A percentile compares a stretch with the other conserved stretches of the same genome.
These are phyloP conservation scores for Hypholoma fasciculare DNA, from an alignment of 768 basidiomycete species.

Conservation along the genomic window DNA sequence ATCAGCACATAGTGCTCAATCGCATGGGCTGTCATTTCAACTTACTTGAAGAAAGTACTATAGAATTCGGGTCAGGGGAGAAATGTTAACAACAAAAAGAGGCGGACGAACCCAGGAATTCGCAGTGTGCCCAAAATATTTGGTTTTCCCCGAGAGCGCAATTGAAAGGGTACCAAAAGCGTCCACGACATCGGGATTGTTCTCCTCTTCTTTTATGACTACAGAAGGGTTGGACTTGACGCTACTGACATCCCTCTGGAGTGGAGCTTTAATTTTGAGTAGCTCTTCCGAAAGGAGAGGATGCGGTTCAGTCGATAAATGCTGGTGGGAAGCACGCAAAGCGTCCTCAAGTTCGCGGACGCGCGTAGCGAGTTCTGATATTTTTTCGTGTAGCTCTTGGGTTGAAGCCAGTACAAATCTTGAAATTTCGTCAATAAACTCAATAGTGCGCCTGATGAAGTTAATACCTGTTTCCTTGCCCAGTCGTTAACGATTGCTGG, in stretches of 20 bases:
- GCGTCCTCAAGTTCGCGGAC: slow-evolving; percentile 78
- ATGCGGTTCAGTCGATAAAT: slow-evolving; percentile 59
- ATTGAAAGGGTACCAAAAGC: slow-evolving; percentile 82
- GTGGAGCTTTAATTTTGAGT: slow-evolving; percentile 71
- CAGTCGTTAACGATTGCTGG: slow-evolving; percentile 76
- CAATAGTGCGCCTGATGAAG: background rate
- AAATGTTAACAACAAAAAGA: background rate
- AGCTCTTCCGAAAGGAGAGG: slow-evolving; percentile 73
- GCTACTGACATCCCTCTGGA: slow-evolving; percentile 62
- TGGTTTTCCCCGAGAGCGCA: slow-evolving; percentile 68
- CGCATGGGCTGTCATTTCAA: background rate
- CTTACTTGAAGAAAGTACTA: slow-evolving; percentile 77
- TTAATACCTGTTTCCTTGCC: slow-evolving; percentile 74
- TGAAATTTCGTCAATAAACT: background rate
- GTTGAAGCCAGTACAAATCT: slow-evolving; percentile 82
- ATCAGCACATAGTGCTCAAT: slow-evolving; percentile 5
- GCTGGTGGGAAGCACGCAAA: slow-evolving; percentile 58
- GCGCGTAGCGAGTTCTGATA: slow-evolving; percentile 68
- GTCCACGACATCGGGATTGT: slow-evolving; percentile 68
- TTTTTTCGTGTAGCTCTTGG: slow-evolving; percentile 82
- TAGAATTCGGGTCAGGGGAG: slow-evolving; percentile 14
- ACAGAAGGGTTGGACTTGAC: slow-evolving; percentile 32
- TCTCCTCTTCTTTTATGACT: slow-evolving; percentile 61
- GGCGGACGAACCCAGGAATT: slow-evolving; percentile 66
- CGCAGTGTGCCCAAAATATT: slow-evolving; percentile 75